Evolutionary conservation across 768 basidiomycete species (phyloP).

Genomic region (Cystobasidium ongulense): DNA sequence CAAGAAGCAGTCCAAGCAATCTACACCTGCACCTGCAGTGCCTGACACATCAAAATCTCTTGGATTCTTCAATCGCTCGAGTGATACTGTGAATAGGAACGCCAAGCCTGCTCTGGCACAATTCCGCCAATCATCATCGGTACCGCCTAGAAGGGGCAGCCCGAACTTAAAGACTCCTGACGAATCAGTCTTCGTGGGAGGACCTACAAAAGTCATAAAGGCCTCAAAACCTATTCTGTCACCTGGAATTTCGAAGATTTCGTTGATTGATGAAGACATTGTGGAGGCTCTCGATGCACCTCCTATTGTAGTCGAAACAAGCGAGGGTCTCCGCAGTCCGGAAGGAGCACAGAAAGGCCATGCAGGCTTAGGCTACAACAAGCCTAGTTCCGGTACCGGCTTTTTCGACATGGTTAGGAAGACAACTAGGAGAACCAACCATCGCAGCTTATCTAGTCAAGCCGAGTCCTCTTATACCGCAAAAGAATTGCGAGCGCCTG

Average conservation of each 20-base stretch:
- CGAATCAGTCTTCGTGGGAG: slow-evolving; percentile 16
- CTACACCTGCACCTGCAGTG: slow-evolving; percentile 23
- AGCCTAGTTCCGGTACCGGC: neutral
- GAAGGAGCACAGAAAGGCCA: neutral
- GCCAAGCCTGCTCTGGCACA: neutral
- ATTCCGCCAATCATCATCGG: neutral
- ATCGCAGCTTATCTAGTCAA: neutral
- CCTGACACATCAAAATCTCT: slow-evolving; percentile 6
- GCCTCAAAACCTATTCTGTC: slow-evolving; percentile 3
- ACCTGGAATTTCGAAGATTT: neutral
- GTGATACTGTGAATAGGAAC: neutral
- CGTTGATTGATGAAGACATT: neutral
- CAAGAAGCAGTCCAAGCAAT: slow-evolving; percentile 18
- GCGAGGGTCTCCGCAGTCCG: neutral
- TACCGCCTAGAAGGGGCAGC: neutral
- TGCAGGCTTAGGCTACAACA: neutral
- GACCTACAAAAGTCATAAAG: slow-evolving; percentile 1
- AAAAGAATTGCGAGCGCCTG: neutral
- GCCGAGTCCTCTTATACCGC: neutral
- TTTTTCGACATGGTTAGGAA: slow-evolving; percentile 6
- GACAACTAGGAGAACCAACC: slow-evolving; percentile 5
- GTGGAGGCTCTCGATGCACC: neutral
- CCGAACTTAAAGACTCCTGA: slow-evolving; percentile 8
- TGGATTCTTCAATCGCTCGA: neutral
- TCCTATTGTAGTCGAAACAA: neutral